Base-by-base conservation (phyloP, 169 alveolate genomes). In the Eimeria sp. region DNA sequence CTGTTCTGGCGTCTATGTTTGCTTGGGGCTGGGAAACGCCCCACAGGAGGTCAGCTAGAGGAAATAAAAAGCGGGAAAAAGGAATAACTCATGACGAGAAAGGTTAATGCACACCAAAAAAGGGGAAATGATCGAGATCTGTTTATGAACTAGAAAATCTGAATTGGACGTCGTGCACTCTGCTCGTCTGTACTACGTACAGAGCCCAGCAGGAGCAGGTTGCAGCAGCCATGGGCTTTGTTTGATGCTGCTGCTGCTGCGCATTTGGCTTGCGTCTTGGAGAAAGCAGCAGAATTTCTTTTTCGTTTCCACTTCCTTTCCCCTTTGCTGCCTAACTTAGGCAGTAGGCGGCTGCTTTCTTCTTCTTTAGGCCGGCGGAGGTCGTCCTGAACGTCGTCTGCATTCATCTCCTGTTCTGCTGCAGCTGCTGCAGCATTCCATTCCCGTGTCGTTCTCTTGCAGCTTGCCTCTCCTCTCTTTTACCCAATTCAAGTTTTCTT, bases 141-240 rank as follows among this genome's bases (percentile, higher is more conserved):
- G 80, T n/a, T n/a, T 25, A 70, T n/a, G 80, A 70, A 10, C 18
- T n/a, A 10, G 7, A 70, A 34, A 30, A 34, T 10, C 47, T 11
- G 80, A 70, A 70, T n/a, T 27, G 80, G n/a, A 34, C n/a, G 47
- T 6, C 51, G 43, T 47, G 76, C 40, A 34, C 51, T 43, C 80
- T 70, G 80, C 80, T 34, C 80, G 47, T 43, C 80, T 70, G 80
- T 70, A 70, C 80, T 70, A 70, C 80, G 80, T 70, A 70, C 80
- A n/a, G 80, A 43, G 40, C 40, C 40, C 40, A 34, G 11, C 70
- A 70, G 80, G 47, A 70, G 80, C 47, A 34, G 80, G 80, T 70
- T n/a, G 80, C 80, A 7, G 80, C 80, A 34, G 13, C 10, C 16
- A 54, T 54, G 61, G 61, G 61, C 61, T 11, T 70, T n/a, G 51